A percentile compares a stretch with the other conserved stretches of the same genome.
phyloP scores from a whole-genome alignment of 2,329 filamentous ascomycete genomes.

The Penicillium sp. region DNA sequence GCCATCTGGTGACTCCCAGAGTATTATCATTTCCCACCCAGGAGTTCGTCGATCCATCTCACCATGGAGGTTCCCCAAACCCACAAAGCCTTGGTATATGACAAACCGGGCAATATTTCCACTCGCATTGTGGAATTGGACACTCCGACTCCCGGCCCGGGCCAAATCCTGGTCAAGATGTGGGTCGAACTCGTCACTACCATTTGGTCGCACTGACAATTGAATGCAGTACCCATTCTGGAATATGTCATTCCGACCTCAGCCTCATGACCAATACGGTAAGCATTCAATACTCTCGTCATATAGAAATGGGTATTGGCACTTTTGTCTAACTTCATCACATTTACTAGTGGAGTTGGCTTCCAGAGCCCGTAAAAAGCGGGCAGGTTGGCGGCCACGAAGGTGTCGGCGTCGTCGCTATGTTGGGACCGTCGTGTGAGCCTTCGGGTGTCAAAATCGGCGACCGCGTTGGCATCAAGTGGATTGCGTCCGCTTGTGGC shows the following conservation, averaged over 20 bases:
- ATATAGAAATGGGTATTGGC: too few relatives aligned
- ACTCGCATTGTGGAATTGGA: constrained; percentile 66
- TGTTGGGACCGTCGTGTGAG: constrained; percentile 66
- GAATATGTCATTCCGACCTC: constrained; percentile 68
- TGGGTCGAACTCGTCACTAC: too few relatives aligned
- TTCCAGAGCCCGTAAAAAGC: constrained; percentile 62
- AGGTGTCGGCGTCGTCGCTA: constrained; percentile 67
- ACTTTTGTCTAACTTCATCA: too few relatives aligned
- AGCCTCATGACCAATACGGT: constrained; percentile 57
- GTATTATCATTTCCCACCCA: too few relatives aligned
- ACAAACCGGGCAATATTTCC: constrained; percentile 66
- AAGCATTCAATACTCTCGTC: too few relatives aligned
- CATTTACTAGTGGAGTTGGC: constrained; percentile 56
- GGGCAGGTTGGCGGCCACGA: constrained; percentile 72
- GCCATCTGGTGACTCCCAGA: too few relatives aligned
- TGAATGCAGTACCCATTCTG: constrained; percentile 60
- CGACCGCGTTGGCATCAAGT: constrained; percentile 72
- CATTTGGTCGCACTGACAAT: too few relatives aligned
- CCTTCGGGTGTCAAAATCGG: constrained; percentile 62
- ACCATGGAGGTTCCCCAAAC: constrained; percentile 52
- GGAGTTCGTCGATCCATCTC: too few relatives aligned
- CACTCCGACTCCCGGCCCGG: constrained; percentile 65
- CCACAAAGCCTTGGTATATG: constrained; percentile 67
- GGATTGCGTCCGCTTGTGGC: constrained; percentile 63
- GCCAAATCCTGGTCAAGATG: constrained; percentile 65